These are phyloP conservation scores for Mangifera indica DNA, from an alignment of 345 rosid genomes.

Conservation along the genomic window DNA sequence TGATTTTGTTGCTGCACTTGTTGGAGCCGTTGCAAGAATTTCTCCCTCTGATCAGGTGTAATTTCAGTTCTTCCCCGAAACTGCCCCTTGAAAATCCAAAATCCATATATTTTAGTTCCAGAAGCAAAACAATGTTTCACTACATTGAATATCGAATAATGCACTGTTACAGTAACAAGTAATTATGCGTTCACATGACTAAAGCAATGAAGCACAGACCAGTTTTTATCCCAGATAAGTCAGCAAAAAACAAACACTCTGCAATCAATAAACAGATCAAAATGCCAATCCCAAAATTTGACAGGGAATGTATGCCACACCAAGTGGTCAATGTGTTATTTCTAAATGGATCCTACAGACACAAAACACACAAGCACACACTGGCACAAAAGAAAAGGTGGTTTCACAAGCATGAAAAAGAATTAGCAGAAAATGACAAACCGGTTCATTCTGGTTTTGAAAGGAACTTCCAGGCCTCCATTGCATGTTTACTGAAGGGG, in stretches of 20 bases:
- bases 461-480: conserved; percentile 95
- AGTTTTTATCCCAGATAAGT: not conserved
- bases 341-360: not conserved
- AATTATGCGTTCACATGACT: not conserved
- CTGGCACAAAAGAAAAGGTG: not conserved
- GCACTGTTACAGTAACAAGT: not conserved
- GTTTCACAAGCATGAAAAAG: conserved; percentile 1
- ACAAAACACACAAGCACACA: not conserved
- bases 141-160: not conserved
- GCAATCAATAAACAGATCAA: not conserved
- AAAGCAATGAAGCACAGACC: not conserved
- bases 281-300: not conserved
- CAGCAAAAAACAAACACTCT: not conserved
- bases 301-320: not conserved
- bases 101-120: not conserved
- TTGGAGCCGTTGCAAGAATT: conserved; percentile 76
- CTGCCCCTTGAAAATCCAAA: conserved; percentile 43
- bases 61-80: conserved; percentile 85
- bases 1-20: conserved; percentile 91
- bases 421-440: conserved; percentile 26
- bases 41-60: conserved; percentile 90
- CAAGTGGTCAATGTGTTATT: not conserved
- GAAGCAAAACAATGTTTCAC: not conserved
- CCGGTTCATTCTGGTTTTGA: conserved; percentile 81
- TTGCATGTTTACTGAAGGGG: conserved; percentile 74